These are phyloP conservation scores for Cladosporium phlei DNA, from an alignment of 2,329 filamentous ascomycete genomes.

Conservation along the genomic window DNA sequence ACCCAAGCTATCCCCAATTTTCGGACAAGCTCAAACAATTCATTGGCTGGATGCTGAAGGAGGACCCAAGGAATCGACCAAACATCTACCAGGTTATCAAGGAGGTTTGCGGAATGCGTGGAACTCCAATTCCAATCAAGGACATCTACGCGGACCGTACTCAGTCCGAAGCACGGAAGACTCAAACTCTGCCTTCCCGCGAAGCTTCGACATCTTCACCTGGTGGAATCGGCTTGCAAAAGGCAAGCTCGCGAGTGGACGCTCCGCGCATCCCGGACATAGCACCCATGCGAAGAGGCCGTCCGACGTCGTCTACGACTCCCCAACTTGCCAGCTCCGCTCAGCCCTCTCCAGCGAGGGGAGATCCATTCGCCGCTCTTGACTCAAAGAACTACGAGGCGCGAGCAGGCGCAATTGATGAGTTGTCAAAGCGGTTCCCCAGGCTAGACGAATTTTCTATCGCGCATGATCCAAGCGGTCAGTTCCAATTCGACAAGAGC, in stretches of 20 bases:
- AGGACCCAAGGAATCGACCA: slow-evolving; percentile 72
- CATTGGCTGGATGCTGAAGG: slow-evolving; percentile 88
- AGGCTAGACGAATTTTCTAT: slow-evolving; percentile 90
- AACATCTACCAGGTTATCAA: slow-evolving; percentile 92
- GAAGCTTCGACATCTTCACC: slow-evolving; percentile 39
- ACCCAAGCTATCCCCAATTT: slow-evolving; percentile 80
- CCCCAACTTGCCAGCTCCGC: slow-evolving; percentile 39
- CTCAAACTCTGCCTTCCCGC: slow-evolving; percentile 54
- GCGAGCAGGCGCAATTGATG: slow-evolving; percentile 58
- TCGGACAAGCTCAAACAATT: slow-evolving; percentile 84
- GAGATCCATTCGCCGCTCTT: slow-evolving; percentile 86
- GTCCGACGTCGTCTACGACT: slow-evolving; percentile 54
- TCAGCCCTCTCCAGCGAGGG: slow-evolving; percentile 54
- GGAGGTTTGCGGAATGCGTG: slow-evolving; percentile 84
- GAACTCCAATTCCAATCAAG: slow-evolving; percentile 75
- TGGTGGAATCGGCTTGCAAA: slow-evolving; percentile 65
- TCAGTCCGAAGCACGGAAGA: slow-evolving; percentile 58
- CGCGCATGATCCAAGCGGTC: slow-evolving; percentile 74
- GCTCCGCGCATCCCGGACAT: slow-evolving; percentile 79
- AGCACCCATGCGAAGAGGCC: slow-evolving; percentile 85
- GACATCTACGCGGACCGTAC: slow-evolving; percentile 60
- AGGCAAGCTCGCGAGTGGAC: slow-evolving; percentile 67
- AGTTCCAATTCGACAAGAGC: slow-evolving; percentile 65
- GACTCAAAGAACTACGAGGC: slow-evolving; percentile 59
- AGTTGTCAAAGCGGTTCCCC: slow-evolving; percentile 80